Percentiles rank a stretch among this genome's conserved stretches.
phyloP scores from a whole-genome alignment of 1,284 basidiomycete genomes.

The Leccinum griseonigrum region DNA sequence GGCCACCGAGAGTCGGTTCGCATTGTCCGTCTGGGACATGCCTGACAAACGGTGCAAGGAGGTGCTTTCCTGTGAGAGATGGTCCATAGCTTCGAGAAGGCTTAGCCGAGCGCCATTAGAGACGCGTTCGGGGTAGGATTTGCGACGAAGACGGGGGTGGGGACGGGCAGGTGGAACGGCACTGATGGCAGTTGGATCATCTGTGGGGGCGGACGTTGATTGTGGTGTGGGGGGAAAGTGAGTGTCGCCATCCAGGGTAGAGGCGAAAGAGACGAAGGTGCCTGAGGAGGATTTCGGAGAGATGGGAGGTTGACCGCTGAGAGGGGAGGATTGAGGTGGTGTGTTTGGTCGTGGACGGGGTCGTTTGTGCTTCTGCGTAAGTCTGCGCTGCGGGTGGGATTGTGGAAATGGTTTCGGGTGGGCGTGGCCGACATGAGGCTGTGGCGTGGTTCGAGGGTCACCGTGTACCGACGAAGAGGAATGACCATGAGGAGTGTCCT shows the following conservation, averaged over 20 bases:
- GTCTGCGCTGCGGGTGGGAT: conserved; percentile 1
- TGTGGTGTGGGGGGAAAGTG: neutral
- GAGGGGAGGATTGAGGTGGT: conserved; percentile 18
- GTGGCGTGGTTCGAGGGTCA: conserved; percentile 5
- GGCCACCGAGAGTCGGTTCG: conserved; percentile 20
- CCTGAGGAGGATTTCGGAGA: conserved; percentile 31
- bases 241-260: conserved; percentile 16
- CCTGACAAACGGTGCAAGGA: conserved; percentile 13
- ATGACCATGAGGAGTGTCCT: neutral
- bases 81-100: conserved; percentile 31
- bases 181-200: neutral
- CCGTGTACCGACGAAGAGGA: neutral
- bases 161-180: conserved; percentile 16
- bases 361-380: conserved; percentile 8
- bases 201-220: neutral
- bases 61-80: conserved; percentile 21
- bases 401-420: conserved; percentile 4
- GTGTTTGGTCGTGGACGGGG: conserved; percentile 20
- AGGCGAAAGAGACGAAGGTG: conserved; percentile 28
- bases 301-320: conserved; percentile 14
- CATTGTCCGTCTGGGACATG: conserved; percentile 7
- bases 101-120: conserved; percentile 24
- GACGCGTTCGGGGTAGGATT: conserved; percentile 29
- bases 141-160: conserved; percentile 18
- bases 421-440: conserved; percentile 4